Conservation (phyloP, 202 grass and related monocot species). For the Zizania palustris region DNA sequence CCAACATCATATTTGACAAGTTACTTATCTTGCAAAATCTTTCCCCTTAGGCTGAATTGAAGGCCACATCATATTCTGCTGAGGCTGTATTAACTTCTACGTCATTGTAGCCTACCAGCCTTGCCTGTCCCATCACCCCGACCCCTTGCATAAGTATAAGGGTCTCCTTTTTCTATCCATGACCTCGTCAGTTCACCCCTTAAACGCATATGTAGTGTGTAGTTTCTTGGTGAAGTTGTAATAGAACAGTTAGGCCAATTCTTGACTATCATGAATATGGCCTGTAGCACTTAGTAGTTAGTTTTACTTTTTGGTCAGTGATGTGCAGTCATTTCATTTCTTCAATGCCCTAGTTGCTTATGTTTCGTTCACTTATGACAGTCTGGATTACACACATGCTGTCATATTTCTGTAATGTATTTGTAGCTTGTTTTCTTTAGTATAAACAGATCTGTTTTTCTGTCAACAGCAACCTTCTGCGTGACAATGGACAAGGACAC, state of each 20-base stretch:
- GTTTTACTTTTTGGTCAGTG: background rate
- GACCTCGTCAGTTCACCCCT: background rate
- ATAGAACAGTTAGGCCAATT: background rate
- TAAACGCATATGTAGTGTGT: background rate
- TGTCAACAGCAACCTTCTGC: constrained; percentile 64
- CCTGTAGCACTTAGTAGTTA: background rate
- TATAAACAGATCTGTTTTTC: constrained; percentile 34
- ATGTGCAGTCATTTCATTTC: background rate
- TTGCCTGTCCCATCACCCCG: background rate
- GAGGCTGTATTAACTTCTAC: background rate
- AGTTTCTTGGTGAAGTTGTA: background rate
- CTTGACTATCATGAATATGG: background rate
- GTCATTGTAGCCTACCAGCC: background rate
- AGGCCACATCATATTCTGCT: background rate
- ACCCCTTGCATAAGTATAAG: background rate
- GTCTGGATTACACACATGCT: constrained; percentile 7
- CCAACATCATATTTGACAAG: background rate
- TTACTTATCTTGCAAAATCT: no score
- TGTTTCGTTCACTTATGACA: background rate
- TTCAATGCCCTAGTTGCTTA: background rate
- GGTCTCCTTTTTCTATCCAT: background rate
- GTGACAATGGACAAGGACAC: constrained; percentile 47
- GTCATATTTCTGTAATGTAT: constrained; percentile 8
- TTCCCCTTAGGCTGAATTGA: no score
- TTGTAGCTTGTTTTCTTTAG: constrained; percentile 4